Evolutionary conservation across 2,329 filamentous ascomycete species (phyloP), one percentile per base, ranked within the genome.

Genomic region (Fusarium tricinctum): DNA sequence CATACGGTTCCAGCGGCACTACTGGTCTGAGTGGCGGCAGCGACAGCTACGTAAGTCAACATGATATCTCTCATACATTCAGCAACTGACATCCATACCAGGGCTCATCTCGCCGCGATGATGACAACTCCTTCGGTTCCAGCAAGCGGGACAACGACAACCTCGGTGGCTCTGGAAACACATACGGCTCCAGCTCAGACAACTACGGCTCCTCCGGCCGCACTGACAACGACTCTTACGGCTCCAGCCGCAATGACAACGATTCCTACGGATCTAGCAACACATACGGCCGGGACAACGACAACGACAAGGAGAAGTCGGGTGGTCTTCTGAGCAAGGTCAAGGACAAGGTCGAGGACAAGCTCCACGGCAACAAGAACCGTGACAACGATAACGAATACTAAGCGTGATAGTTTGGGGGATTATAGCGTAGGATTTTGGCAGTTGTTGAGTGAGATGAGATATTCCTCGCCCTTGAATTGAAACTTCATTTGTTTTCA

Each of bases 311-410:
- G 38, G 54, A 66, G 8, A 68, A 69, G 45, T 71, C 72, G 15
- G 83, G 85, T 73, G 86, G 84, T 50, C 82, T 81, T 17, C 53
- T 86, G 22, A 87, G 87, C 46, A 88, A 86, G 78, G 58, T 89
- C 23, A 78, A 89, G 76, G 85, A 90, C 78, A 89, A 88, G 81
- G 84, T 82, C 8, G 86, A 86, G 10, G 75, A 77, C 14, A 70
- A 84, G 49, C 69, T 89, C 64, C 77, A 83, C 54, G 79, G 83
- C 17, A 78, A 77, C 51, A 81, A 82, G 62, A 78, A 73, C 54
- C 66, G 69, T 22, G 52, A 62, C 35, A 70, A 69, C 28, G 49
- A 59, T 28, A 58, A 76, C 23, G 69, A 77, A 40, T 76, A 75
- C 53, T 66, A 52, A 60, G 38, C 64, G 44, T 19, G 39, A 8